Conservation (phyloP, 2,329 filamentous ascomycete species). For the Cladosporium cucumerinum region DNA sequence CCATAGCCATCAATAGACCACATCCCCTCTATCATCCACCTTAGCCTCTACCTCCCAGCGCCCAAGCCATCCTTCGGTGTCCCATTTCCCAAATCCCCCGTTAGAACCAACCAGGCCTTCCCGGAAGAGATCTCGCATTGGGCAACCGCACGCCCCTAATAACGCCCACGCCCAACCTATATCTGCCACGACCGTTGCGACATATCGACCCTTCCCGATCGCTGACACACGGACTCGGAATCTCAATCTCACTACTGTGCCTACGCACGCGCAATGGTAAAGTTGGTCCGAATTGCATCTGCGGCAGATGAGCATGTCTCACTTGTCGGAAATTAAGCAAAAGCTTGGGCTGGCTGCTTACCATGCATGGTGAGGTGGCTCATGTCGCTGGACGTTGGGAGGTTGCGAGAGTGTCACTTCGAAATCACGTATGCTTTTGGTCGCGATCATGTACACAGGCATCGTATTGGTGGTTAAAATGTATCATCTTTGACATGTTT, state of each 20-base stretch:
- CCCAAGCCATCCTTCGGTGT: background rate
- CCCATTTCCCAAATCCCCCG: background rate
- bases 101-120: background rate
- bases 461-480: background rate
- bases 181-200: conserved; percentile 13
- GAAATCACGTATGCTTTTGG: background rate
- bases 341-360: background rate
- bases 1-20: background rate
- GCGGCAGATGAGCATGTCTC: conserved; percentile 8
- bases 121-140: conserved; percentile 6
- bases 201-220: background rate
- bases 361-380: background rate
- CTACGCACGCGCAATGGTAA: background rate
- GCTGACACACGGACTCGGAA: background rate
- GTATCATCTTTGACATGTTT: conserved; percentile 13
- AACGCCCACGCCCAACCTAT: conserved; percentile 9
- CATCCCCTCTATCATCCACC: background rate
- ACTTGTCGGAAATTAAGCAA: background rate
- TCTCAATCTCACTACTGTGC: background rate
- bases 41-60: background rate
- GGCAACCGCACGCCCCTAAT: conserved; percentile 13
- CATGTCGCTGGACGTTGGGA: background rate
- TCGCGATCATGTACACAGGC: background rate
- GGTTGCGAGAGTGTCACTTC: background rate
- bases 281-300: background rate